Base-by-base conservation (phyloP, 768 basidiomycete species). In the Gloeophyllum trabeum region DNA sequence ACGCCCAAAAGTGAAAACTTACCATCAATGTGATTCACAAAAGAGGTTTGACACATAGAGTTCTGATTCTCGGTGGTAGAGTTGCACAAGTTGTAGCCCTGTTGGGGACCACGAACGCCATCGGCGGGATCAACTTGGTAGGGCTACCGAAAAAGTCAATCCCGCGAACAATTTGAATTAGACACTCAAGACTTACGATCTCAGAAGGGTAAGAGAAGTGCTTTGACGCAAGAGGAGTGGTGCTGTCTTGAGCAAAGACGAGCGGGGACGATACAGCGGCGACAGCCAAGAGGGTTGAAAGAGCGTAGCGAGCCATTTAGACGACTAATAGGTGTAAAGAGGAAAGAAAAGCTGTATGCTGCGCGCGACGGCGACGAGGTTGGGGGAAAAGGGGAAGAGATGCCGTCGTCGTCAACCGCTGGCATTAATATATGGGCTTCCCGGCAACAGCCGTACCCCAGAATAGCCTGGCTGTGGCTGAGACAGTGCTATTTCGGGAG, bases 31-130 rank as follows among this genome's bases (percentile, higher is more conserved):
- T 56, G 70, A 73, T 83, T 84, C 44, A 79, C 62, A 58, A 75
- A 74, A 6, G 68, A 62, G 0, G 82, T 87, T 58, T 88, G 85
- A 57, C 85, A 88, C 25, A 73, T 57, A 0, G 84, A 82, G 6
- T 62, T 40, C 46, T 72, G 73, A 57, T 66, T 71, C 43, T 75
- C 65, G 0, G 82, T 83, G 14, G 78, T 75, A 1, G 73, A 69
- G 57, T 82, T 84, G 57, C 80, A 83, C 7, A 62, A 52, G 55
- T 81, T 81, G 65, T 79, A 81, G 13, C 83, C 82, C 16, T 51
- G 50, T 54, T 85, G 82, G 12, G 61, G 51, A 12, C 80, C 81
- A 43, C 81, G 76, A 20, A 55, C 52, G 35, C 61, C 60, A 10
- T 54, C 39, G 46, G 60, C 58, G 34, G 66, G 55, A 38, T 73